phyloP scores from a whole-genome alignment of 768 basidiomycete species.

The Rhizopogon vinicolor region DNA sequence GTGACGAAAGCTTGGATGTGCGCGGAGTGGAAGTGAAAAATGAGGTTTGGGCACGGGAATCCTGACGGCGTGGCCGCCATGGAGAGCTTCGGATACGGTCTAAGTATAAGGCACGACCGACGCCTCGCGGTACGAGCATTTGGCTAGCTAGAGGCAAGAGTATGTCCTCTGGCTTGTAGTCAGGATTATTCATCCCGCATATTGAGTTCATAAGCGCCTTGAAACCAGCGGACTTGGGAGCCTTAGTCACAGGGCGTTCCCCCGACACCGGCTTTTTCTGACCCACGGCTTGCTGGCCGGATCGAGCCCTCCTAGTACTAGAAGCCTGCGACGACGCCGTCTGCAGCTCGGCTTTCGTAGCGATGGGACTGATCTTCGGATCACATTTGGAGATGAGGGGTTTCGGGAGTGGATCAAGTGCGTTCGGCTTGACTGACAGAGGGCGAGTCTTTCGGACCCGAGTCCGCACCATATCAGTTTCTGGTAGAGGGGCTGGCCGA shows the following conservation, averaged over 20 bases:
- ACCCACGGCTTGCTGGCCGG: not conserved
- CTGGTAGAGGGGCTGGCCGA: constrained; percentile 6
- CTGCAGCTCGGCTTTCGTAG: not conserved
- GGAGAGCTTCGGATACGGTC: no score
- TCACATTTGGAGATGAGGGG: not conserved
- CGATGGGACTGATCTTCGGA: not conserved
- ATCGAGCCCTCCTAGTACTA: not conserved
- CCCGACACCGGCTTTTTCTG: constrained; percentile 2
- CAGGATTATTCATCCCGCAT: not conserved
- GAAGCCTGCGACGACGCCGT: not conserved
- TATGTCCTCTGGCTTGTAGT: not conserved
- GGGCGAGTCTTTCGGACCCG: not conserved
- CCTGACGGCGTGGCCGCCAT: no score
- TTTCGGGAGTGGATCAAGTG: not conserved
- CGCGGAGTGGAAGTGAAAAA: no score
- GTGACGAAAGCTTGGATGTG: no score
- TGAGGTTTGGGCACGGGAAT: no score
- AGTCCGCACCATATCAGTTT: not conserved
- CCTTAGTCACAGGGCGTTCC: not conserved
- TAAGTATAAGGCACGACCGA: no score
- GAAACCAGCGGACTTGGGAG: not conserved
- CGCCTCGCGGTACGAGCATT: no score
- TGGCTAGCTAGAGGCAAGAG: not conserved
- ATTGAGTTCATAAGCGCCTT: not conserved
- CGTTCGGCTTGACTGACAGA: not conserved